Evolutionary conservation across 2,329 filamentous ascomycete genomes (phyloP), one percentile per base, ranked within the genome.

Genomic region (Cryphonectria japonica): DNA sequence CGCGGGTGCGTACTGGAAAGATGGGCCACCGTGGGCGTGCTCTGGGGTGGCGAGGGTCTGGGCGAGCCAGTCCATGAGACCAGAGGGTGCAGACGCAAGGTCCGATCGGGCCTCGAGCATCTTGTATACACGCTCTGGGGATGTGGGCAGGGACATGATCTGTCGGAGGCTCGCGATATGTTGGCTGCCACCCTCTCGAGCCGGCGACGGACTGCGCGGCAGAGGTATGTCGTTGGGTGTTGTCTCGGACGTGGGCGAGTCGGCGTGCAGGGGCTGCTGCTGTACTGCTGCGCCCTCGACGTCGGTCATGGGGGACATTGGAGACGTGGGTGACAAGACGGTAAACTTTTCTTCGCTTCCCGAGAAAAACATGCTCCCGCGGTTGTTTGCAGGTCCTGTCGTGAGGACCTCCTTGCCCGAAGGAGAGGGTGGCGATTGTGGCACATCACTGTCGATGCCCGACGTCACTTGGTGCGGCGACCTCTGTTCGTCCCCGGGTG

Each of bases 61-160:
- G 1, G 75, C 69, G 32, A 91, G 80, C 89, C 89, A 91, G 46
- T 83, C 80, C 2, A 82, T 84, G n/a, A 98, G 83, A 1, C 95
- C 94, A 6, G 92, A 92, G 71, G 97, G 90, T 78, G 92, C 89
- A 16, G 82, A 80, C 0, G 92, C 90, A 79, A 94, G 94, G 62
- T 92, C 87, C 22, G 88, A 83, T 61, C 93, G 88, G 0, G 92
- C 92, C 71, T 91, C 88, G 71, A 93, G 88, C 78, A 93, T 97
- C 19, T 89, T 91, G 60, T 86, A 84, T 72, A 96, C 92, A 29
- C 94, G 89, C 74, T 96, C 91, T 19, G 85, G 80, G 0, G 90
- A 80, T 1, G 87, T 88, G 22, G 87, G 85, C 66, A 96, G 85
- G 11, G 88, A 89, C 76, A 94, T 85, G 72, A 98, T 97, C 71